phyloP scores from a whole-genome alignment of 1,284 basidiomycete species.

The Meripilus lineatus region DNA sequence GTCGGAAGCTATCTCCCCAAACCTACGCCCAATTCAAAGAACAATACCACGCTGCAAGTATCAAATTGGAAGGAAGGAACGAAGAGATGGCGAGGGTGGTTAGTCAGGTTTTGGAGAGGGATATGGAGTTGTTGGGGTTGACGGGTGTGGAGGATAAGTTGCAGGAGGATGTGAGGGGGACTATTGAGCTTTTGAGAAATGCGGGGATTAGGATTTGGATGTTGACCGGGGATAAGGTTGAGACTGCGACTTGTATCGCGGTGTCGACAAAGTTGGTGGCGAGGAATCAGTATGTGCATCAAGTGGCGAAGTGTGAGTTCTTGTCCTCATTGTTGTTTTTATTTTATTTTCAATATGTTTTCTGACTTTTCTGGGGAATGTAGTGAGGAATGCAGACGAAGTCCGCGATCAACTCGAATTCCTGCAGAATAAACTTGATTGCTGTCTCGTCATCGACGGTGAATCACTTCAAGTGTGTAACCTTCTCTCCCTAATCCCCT shows the following conservation, averaged over 20 bases:
- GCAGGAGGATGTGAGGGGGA: conserved; percentile 94
- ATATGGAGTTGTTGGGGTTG: conserved; percentile 88
- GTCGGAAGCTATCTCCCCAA: conserved; percentile 70
- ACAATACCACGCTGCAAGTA: conserved; percentile 76
- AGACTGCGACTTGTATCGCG: conserved; percentile 98
- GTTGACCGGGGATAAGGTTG: conserved; percentile 99
- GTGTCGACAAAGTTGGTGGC: conserved; percentile 96
- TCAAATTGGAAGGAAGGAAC: conserved; percentile 73
- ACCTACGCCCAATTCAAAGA: conserved; percentile 74
- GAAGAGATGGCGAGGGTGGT: conserved; percentile 80
- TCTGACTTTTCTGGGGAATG: conserved; percentile 7
- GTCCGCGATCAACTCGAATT: conserved; percentile 92
- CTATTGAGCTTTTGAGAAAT: conserved; percentile 89
- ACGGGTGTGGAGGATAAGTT: conserved; percentile 99
- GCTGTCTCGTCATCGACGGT: conserved; percentile 98
- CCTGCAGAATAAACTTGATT: conserved; percentile 90
- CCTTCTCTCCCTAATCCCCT: not conserved
- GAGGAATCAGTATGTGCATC: conserved; percentile 96
- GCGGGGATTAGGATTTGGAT: conserved; percentile 99
- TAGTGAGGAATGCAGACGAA: conserved; percentile 82
- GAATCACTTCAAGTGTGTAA: conserved; percentile 81
- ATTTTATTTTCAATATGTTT: conserved; percentile 2
- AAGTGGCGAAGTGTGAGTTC: conserved; percentile 84
- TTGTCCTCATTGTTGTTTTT: conserved; percentile 1
- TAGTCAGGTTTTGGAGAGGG: conserved; percentile 75